A percentile compares a stretch with the other conserved stretches of the same genome.
These are phyloP conservation scores for Dunaliella primolecta DNA, from an alignment of 139 green algal species.

Conservation along the genomic window DNA sequence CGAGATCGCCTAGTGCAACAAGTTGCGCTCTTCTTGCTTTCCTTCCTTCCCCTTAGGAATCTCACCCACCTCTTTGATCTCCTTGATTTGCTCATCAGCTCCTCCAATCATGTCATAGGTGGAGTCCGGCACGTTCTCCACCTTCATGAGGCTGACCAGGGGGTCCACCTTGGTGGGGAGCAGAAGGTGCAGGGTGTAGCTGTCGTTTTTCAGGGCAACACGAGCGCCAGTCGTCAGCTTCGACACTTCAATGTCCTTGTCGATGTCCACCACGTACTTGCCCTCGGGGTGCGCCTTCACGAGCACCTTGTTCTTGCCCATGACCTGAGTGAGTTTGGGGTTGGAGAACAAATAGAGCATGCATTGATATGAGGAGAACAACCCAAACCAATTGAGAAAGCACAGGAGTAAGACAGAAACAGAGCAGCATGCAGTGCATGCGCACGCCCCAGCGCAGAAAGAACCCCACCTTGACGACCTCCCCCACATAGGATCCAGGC, in stretches of 20 bases:
- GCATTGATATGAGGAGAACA: too few relatives aligned
- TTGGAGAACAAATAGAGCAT: too few relatives aligned
- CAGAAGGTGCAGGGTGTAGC: constrained; percentile 93
- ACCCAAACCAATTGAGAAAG: too few relatives aligned
- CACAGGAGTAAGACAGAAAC: too few relatives aligned
- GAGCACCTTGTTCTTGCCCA: constrained; percentile 99
- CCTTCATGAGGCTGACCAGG: constrained; percentile 88
- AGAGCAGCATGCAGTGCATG: not conserved
- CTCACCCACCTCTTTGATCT: constrained; percentile 94
- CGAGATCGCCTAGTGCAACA: too few relatives aligned
- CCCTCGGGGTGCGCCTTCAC: constrained; percentile 98
- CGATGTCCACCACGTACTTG: constrained; percentile 98
- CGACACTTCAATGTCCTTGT: constrained; percentile 85
- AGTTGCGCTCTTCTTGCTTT: too few relatives aligned
- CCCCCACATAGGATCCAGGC: constrained; percentile 96
- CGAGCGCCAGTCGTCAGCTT: constrained; percentile 75
- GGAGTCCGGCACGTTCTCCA: constrained; percentile 99
- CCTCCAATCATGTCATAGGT: constrained; percentile 99
- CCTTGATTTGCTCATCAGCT: constrained; percentile 99
- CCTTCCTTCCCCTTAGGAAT: too few relatives aligned
- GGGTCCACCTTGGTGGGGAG: constrained; percentile 91
- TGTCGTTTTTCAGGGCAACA: constrained; percentile 96
- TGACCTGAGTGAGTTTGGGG: constrained; percentile 80
- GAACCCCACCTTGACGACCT: constrained; percentile 91
- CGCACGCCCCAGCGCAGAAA: too few relatives aligned